Evolutionary conservation across 768 basidiomycete species (phyloP), one percentile per base, ranked within the genome.

Genomic region (Hortiboletus campestris): DNA sequence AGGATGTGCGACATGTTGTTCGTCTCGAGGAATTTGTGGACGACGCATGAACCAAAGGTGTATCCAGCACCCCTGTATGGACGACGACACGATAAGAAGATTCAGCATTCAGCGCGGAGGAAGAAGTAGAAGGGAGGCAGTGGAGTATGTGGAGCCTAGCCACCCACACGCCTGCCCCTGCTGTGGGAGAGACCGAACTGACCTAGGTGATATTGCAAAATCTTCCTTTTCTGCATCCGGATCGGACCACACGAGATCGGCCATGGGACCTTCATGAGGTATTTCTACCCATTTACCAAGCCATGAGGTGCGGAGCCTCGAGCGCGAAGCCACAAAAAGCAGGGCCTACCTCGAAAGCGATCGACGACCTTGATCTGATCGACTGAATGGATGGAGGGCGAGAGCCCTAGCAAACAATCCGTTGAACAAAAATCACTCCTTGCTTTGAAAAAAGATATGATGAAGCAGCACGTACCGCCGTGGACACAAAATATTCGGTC

Each of bases 341-440:
- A 34, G 55, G 51, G 46, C 75, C 56, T 62, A 94, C 93, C 93
- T 82, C 96, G 84, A 78, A 98, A 98, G 51, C 97, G 88, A 78
- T 99, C 97, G 36, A 98, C 91, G 41, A 98, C 94, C 72, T 98
- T 98, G 73, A 99, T 98, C 74, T 99, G 97, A 77, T 99, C 97
- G 69, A 99, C 95, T 40, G 94, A 95, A 70, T 99, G 97, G 65
- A 99, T 96, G 22, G 95, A 98, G 38, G 97, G 97, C 29, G 94
- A 97, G 35, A 99, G 82, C 3, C 94, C 94, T 97, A 44, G 39
- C 20, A 34, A 61, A 57, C 14, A 19, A 43, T 36, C n/a, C 16
- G 19, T 46, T 9, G 8, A 53, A 67, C 46, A 59, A 25, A 47
- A 35, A 43, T 19, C 38, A 6, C 22, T 16, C 10, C 45, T 38